phyloP scores from a whole-genome alignment of 257 asterid species.

The Osmanthus fragrans region DNA sequence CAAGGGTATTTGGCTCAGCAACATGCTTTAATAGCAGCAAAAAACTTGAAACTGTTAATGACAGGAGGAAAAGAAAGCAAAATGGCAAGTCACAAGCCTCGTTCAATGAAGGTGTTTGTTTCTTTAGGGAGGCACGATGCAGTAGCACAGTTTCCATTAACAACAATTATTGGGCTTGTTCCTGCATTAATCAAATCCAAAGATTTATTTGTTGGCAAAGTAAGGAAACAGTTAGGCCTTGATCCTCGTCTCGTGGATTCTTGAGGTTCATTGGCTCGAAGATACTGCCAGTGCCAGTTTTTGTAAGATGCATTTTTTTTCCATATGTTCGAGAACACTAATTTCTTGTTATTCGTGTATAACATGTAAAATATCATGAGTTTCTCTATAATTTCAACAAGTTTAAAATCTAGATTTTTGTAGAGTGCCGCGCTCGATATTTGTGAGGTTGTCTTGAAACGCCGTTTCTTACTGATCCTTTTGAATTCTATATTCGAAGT shows the following conservation, averaged over 20 bases:
- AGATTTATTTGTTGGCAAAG: conserved; percentile 77
- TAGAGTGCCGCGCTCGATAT: background rate
- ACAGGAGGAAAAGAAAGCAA: conserved; percentile 61
- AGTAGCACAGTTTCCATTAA: conserved; percentile 71
- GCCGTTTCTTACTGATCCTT: background rate
- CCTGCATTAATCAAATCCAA: conserved; percentile 85
- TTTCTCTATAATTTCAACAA: background rate
- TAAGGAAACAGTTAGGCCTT: conserved; percentile 72
- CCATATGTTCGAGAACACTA: too few species aligned
- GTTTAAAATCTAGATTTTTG: background rate
- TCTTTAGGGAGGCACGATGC: conserved; percentile 83
- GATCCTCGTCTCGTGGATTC: conserved; percentile 41
- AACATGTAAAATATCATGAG: background rate
- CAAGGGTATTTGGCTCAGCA: conserved; percentile 76
- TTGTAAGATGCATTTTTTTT: background rate
- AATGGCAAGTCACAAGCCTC: conserved; percentile 64
- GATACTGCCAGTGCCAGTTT: background rate
- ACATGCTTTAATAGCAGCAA: conserved; percentile 61
- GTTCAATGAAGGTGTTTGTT: conserved; percentile 48
- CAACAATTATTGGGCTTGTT: conserved; percentile 64
- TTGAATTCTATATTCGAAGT: background rate
- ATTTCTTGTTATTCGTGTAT: background rate
- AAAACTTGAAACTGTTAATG: conserved; percentile 60
- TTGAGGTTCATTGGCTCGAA: conserved; percentile 17
- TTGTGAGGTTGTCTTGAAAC: too few species aligned